A percentile compares a stretch with the other conserved stretches of the same genome.
phyloP scores from a whole-genome alignment of 768 basidiomycete genomes.

The Panellus pusillus region DNA sequence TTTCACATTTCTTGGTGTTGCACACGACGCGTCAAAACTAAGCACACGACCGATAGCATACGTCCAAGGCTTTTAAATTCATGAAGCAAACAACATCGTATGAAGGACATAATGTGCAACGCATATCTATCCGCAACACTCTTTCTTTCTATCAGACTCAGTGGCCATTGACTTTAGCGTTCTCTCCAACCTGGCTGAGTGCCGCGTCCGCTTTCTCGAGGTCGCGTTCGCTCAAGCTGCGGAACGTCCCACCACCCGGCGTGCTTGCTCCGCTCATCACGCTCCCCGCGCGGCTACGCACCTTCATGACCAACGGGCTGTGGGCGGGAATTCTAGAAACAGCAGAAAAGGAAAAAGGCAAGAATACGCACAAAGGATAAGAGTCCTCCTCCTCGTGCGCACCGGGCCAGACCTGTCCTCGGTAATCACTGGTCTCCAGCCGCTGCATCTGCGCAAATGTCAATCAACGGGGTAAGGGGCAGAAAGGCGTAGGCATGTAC shows the following conservation, averaged over 20 bases:
- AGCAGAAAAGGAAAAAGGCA: slow-evolving; percentile 12
- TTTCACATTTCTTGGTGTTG: not conserved
- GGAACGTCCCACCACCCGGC: slow-evolving; percentile 78
- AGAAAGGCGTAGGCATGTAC: slow-evolving; percentile 36
- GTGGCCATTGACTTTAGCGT: slow-evolving; percentile 7
- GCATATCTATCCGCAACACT: no score
- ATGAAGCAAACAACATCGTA: slow-evolving; percentile 3
- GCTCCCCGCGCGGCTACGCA: slow-evolving; percentile 79
- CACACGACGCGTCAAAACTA: not conserved
- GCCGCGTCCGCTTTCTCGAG: slow-evolving; percentile 86
- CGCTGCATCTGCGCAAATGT: slow-evolving; percentile 68
- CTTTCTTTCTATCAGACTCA: not conserved
- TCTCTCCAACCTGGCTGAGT: slow-evolving; percentile 55
- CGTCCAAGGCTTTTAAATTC: not conserved
- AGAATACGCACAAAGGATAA: slow-evolving; percentile 74
- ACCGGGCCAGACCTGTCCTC: slow-evolving; percentile 62
- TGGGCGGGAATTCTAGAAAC: slow-evolving; percentile 13
- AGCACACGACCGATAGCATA: no score
- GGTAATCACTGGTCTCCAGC: slow-evolving; percentile 84
- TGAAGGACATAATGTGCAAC: not conserved
- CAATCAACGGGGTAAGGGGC: not conserved
- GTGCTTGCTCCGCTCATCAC: slow-evolving; percentile 74
- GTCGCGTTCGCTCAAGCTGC: slow-evolving; percentile 85
- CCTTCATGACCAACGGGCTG: slow-evolving; percentile 89
- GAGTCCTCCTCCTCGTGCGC: slow-evolving; percentile 80